Evolutionary conservation across 2,329 filamentous ascomycete genomes (phyloP).

Genomic region (Pyrenochaeta sp.): DNA sequence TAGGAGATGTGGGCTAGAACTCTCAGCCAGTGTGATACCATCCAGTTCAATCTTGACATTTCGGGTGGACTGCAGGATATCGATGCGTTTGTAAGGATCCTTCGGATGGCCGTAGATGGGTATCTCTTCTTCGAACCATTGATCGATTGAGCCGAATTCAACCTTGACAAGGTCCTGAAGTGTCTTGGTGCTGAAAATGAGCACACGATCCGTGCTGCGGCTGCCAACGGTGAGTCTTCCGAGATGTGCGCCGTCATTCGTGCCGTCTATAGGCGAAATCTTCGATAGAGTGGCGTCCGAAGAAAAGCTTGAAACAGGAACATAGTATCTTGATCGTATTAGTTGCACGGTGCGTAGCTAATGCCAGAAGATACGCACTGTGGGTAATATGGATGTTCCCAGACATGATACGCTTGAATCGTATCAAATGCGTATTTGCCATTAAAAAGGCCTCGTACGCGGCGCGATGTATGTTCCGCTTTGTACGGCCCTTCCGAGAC

Average conservation of each 20-base stretch:
- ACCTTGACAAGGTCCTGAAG: slow-evolving; percentile 42
- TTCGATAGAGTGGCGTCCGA: slow-evolving; percentile 25
- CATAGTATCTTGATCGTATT: slow-evolving; percentile 34
- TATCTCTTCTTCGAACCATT: slow-evolving; percentile 67
- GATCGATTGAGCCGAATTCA: slow-evolving; percentile 46
- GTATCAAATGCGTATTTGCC: slow-evolving; percentile 47
- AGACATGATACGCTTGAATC: slow-evolving; percentile 44
- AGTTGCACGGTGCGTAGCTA: neutral
- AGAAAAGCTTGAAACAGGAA: slow-evolving; percentile 34
- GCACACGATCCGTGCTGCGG: slow-evolving; percentile 28
- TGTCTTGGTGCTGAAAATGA: slow-evolving; percentile 35
- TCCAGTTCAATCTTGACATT: slow-evolving; percentile 60
- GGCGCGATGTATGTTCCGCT: slow-evolving; percentile 36
- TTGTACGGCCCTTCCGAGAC: slow-evolving; percentile 50
- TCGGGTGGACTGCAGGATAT: slow-evolving; percentile 66
- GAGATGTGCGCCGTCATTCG: slow-evolving; percentile 28
- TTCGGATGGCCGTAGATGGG: slow-evolving; percentile 70
- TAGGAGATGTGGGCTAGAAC: slow-evolving; percentile 60
- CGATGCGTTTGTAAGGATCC: slow-evolving; percentile 72
- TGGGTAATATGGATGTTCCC: slow-evolving; percentile 49
- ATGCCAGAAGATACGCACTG: slow-evolving; percentile 26
- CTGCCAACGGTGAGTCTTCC: slow-evolving; percentile 30
- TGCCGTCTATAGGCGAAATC: slow-evolving; percentile 22
- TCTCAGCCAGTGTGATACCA: slow-evolving; percentile 57
- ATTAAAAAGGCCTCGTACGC: slow-evolving; percentile 44